Percentiles rank a stretch among this genome's conserved stretches.
Evolutionary conservation across 169 alveolate species (phyloP).

Genomic region (Eimeria praecox): DNA sequence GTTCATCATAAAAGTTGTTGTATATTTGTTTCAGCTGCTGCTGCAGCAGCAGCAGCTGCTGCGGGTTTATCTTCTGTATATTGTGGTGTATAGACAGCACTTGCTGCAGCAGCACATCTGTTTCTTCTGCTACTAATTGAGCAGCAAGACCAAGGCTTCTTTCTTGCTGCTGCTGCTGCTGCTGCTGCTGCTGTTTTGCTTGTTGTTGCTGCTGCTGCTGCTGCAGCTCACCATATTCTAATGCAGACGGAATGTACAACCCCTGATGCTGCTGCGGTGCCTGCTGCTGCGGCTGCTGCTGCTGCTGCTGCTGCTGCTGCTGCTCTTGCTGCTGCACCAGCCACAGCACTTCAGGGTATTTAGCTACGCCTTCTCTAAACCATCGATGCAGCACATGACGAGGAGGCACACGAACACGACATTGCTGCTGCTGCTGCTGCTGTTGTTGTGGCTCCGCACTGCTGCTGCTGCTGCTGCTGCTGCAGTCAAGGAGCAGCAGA

Average conservation of each 20-base stretch:
- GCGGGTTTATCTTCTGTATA: neutral
- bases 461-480: neutral
- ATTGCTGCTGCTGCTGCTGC: constrained; percentile 26
- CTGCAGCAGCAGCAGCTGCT: neutral
- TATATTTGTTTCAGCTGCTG: neutral
- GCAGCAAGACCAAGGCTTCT: constrained; percentile 6
- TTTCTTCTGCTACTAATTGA: constrained; percentile 21
- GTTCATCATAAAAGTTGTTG: too few relatives aligned
- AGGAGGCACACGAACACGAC: constrained; percentile 16
- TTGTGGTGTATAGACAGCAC: constrained; percentile 18
- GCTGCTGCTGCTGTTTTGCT: constrained; percentile 22
- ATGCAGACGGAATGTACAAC: neutral
- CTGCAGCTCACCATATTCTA: neutral
- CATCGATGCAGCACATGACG: constrained; percentile 41
- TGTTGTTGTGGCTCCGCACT: neutral
- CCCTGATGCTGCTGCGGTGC: neutral
- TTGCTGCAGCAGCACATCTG: constrained; percentile 32
- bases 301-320: constrained; percentile 52
- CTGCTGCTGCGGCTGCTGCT: constrained; percentile 9
- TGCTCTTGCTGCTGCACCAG: constrained; percentile 40
- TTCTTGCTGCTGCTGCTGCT: constrained; percentile 49
- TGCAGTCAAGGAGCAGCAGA: constrained; percentile 47
- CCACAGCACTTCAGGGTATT: constrained; percentile 28
- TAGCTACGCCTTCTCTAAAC: neutral
- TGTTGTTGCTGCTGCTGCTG: constrained; percentile 44